Base-by-base conservation (phyloP, 2,329 filamentous ascomycete species). In the Aspergillus latus region DNA sequence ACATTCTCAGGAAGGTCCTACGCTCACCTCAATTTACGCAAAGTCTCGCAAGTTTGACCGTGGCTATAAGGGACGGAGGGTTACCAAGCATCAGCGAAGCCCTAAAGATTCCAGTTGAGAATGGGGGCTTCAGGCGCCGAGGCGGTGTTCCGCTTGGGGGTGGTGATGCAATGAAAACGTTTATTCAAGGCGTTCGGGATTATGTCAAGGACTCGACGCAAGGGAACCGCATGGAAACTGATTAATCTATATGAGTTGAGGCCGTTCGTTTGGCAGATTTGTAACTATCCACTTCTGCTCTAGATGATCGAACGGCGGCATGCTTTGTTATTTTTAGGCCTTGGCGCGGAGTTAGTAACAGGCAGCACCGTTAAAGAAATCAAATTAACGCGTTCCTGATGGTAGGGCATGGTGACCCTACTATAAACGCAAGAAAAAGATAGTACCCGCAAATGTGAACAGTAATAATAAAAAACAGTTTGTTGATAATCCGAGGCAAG, bases 11-110 rank as follows among this genome's bases (percentile, higher is more conserved):
- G 71, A 88, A 87, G 68, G 92, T 97, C 6, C 77, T 97, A 11
- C 85, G 90, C 61, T 95, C 90, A 62, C 93, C 94, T 15, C 94
- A 99, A 69, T 92, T 99, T 68, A 84, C 86, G 59, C 94, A 97
- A 73, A 93, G 90, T 63, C 76, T 97, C 39, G 84, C 86, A 0
- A 94, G 89, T 69, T 77, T 99, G 64, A 96, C 92, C 0, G 86
- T 92, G 74, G 94, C 94, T 10, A 79, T 99, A 54, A 82, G 92
- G 56, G 93, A 97, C 65, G 94, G 94, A 10, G 94, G 93, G 0
- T 76, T 99, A 56, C 92, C 93, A 4, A 95, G 87, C 65, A 88
- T 99, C 61, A 88, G 91, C 5, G 92, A 96, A 66, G 93, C 92
- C 3, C 78, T 99, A 39, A 84, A 86, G 5, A 84, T 97, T 57